A percentile compares a stretch with the other conserved stretches of the same genome.
Evolutionary conservation across 1,284 basidiomycete genomes (phyloP).

Genomic region (Moesziomyces aphidis): DNA sequence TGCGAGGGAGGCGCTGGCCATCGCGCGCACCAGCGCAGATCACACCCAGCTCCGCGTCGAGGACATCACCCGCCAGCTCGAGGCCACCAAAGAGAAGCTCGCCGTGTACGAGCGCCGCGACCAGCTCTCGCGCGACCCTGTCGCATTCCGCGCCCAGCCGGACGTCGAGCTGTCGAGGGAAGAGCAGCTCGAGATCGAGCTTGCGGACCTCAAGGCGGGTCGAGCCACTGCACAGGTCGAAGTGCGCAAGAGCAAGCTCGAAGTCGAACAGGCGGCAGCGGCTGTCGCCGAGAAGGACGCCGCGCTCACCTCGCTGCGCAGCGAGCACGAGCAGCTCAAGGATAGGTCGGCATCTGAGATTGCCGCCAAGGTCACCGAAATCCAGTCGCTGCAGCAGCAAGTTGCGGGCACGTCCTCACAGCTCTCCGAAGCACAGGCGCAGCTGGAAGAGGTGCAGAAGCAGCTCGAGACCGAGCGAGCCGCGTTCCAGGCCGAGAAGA

Average conservation of each 20-base stretch:
- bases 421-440: slow-evolving; percentile 73
- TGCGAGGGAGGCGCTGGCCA: slow-evolving; percentile 79
- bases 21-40: slow-evolving; percentile 81
- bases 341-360: slow-evolving; percentile 28
- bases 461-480: slow-evolving; percentile 73
- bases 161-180: slow-evolving; percentile 72
- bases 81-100: slow-evolving; percentile 83
- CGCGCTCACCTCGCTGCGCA: slow-evolving; percentile 72
- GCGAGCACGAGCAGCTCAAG: slow-evolving; percentile 80
- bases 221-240: slow-evolving; percentile 62
- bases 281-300: slow-evolving; percentile 77
- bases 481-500: slow-evolving; percentile 77
- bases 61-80: slow-evolving; percentile 78
- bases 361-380: slow-evolving; percentile 77
- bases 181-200: slow-evolving; percentile 83
- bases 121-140: slow-evolving; percentile 41
- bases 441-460: slow-evolving; percentile 75
- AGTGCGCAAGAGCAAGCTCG: slow-evolving; percentile 73
- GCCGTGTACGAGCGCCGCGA: slow-evolving; percentile 83
- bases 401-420: slow-evolving; percentile 75
- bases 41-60: slow-evolving; percentile 82
- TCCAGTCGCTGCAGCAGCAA: slow-evolving; percentile 76
- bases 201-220: slow-evolving; percentile 72
- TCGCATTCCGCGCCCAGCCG: slow-evolving; percentile 33
- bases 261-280: slow-evolving; percentile 82